Conservation (phyloP, 139 green algal genomes). For the Micromonas commoda region DNA sequence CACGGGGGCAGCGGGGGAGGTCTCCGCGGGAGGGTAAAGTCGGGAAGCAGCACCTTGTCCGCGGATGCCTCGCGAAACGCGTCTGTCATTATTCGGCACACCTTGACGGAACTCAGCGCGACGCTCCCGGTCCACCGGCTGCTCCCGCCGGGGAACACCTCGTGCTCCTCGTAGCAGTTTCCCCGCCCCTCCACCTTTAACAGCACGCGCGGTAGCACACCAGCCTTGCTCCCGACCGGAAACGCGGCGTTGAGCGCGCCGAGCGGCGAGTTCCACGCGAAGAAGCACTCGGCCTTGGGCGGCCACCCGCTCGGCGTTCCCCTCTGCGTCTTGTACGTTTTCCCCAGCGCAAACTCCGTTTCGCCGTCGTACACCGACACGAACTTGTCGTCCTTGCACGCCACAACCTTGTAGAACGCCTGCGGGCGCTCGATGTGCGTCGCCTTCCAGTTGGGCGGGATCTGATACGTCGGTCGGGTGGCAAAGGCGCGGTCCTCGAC, state of each 20-base stretch:
- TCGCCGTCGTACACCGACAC: neutral
- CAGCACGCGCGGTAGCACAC: neutral
- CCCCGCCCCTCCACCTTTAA: neutral
- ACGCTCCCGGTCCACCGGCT: neutral
- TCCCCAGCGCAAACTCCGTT: neutral
- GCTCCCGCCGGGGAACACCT: neutral
- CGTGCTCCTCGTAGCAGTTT: neutral
- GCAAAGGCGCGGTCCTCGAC: neutral
- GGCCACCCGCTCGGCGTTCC: neutral
- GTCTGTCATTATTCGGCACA: neutral
- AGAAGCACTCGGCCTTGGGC: neutral
- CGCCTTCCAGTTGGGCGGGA: neutral
- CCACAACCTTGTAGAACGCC: neutral
- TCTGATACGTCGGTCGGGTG: neutral
- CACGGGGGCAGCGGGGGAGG: too few species aligned
- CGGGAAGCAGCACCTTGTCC: neutral
- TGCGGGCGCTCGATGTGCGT: neutral
- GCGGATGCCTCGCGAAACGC: neutral
- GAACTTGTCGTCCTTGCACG: neutral
- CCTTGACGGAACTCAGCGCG: neutral
- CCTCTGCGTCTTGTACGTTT: neutral
- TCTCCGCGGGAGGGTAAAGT: too few species aligned
- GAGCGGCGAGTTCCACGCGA: neutral
- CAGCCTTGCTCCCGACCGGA: neutral
- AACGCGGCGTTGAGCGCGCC: neutral